Conservation (phyloP, 805 yeast genomes). For the Torulaspora maleeae region DNA sequence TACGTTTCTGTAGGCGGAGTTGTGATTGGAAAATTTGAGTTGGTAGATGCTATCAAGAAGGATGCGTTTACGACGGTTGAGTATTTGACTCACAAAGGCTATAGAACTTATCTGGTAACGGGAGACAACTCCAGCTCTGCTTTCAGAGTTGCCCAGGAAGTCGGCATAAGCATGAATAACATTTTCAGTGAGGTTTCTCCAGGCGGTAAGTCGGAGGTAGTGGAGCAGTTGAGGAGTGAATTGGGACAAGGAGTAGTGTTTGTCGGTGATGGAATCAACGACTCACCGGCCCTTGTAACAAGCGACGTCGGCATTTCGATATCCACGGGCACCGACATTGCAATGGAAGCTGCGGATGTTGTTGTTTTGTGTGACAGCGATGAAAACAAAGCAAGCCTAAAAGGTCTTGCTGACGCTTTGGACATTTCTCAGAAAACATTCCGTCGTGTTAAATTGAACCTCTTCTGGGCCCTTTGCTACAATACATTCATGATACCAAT, state of each 20-base stretch:
- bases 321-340: conserved; percentile 91
- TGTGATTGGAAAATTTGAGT: conserved; percentile 60
- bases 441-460: conserved; percentile 69
- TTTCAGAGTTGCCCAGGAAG: conserved; percentile 52
- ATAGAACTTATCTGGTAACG: conserved; percentile 76
- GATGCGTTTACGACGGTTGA: conserved; percentile 60
- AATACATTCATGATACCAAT: conserved; percentile 83
- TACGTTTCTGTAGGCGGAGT: conserved; percentile 54
- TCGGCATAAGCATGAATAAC: conserved; percentile 61
- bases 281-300: conserved; percentile 89
- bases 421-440: conserved; percentile 70
- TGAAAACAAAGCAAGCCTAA: conserved; percentile 30
- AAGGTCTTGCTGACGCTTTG: conserved; percentile 55
- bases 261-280: conserved; percentile 97
- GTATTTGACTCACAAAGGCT: conserved; percentile 48
- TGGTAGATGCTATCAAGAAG: conserved; percentile 62
- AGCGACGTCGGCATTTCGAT: conserved; percentile 90
- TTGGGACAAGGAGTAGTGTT: conserved; percentile 57
- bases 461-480: conserved; percentile 82
- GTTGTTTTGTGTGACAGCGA: conserved; percentile 54
- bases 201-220: conserved; percentile 63
- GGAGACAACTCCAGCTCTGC: conserved; percentile 77
- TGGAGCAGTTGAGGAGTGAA: conserved; percentile 48
- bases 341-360: conserved; percentile 93
- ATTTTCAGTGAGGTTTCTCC: conserved; percentile 78